Percentiles rank a stretch among this genome's conserved stretches.
Conservation (phyloP, 2,329 filamentous ascomycete genomes). For the Fusarium sp. region DNA sequence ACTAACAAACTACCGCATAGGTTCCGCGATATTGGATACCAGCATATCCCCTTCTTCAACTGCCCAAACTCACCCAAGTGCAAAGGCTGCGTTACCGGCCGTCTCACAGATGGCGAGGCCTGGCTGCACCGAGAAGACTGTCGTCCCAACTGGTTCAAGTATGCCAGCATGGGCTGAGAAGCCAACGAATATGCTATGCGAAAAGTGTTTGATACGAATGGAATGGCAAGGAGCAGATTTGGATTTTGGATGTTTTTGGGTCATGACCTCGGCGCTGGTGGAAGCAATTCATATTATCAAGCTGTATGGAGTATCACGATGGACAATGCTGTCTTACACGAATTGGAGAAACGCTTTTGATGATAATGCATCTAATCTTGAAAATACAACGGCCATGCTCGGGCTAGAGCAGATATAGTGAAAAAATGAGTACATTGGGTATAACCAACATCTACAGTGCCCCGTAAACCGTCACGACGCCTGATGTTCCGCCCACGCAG, state of each 20-base stretch:
- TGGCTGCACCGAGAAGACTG: slow-evolving; percentile 93
- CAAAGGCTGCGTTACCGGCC: slow-evolving; percentile 84
- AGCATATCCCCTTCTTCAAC: slow-evolving; percentile 98
- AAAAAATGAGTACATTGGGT: background rate
- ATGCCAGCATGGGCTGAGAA: slow-evolving; percentile 78
- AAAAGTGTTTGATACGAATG: slow-evolving; percentile 24
- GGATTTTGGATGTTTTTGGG: slow-evolving; percentile 20
- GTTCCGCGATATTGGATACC: slow-evolving; percentile 99
- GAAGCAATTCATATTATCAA: slow-evolving; percentile 20
- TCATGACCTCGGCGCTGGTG: slow-evolving; percentile 37
- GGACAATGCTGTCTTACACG: slow-evolving; percentile 17
- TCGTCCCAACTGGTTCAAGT: slow-evolving; percentile 97
- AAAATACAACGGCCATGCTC: slow-evolving; percentile 8
- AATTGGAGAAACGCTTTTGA: slow-evolving; percentile 27
- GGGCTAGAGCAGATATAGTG: too few species aligned
- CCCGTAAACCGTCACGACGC: slow-evolving; percentile 72
- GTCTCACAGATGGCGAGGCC: slow-evolving; percentile 87
- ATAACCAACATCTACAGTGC: slow-evolving; percentile 43
- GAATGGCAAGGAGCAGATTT: slow-evolving; percentile 13
- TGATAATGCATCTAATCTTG: slow-evolving; percentile 21
- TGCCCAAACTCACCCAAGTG: slow-evolving; percentile 97
- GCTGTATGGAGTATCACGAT: slow-evolving; percentile 23
- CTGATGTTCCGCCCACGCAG: slow-evolving; percentile 72
- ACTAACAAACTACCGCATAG: slow-evolving; percentile 61
- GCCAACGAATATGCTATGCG: slow-evolving; percentile 8